Evolutionary conservation across 768 basidiomycete species (phyloP).

Genomic region (Tylopilus balloui): DNA sequence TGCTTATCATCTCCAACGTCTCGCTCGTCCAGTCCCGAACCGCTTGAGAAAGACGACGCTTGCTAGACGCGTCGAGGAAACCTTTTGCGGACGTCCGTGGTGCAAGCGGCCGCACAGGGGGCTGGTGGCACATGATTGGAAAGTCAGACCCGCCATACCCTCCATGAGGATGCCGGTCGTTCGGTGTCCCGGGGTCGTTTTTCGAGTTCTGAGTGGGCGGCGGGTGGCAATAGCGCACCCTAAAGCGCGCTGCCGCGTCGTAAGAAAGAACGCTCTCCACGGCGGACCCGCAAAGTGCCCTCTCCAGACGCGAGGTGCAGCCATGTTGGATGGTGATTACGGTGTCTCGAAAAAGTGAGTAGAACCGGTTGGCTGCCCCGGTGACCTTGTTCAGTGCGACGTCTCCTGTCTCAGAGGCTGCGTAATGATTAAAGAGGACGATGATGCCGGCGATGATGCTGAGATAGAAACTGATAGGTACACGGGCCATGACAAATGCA

Average conservation of each 20-base stretch:
- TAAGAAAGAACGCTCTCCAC: background rate
- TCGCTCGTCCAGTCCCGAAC: background rate
- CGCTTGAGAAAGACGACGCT: background rate
- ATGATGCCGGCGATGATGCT: constrained; percentile 17
- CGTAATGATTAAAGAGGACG: constrained; percentile 17
- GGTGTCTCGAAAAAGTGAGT: constrained; percentile 8
- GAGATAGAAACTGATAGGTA: constrained; percentile 17
- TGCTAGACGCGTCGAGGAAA: background rate
- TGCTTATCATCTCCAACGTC: background rate
- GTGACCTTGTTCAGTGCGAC: constrained; percentile 19
- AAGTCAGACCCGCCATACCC: constrained; percentile 3
- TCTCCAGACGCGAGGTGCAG: constrained; percentile 3
- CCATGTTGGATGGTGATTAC: constrained; percentile 2
- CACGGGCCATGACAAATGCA: background rate
- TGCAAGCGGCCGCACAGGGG: background rate
- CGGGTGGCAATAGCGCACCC: constrained; percentile 4
- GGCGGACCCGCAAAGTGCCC: background rate
- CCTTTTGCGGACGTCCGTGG: background rate
- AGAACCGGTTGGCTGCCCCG: constrained; percentile 16
- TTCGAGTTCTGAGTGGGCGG: background rate
- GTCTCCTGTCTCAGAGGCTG: constrained; percentile 15
- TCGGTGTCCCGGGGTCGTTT: background rate
- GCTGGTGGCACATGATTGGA: background rate
- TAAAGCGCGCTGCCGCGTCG: background rate
- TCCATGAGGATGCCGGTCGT: background rate